Base-by-base conservation (phyloP, 2,329 filamentous ascomycete species). In the Penicillium decumbens region DNA sequence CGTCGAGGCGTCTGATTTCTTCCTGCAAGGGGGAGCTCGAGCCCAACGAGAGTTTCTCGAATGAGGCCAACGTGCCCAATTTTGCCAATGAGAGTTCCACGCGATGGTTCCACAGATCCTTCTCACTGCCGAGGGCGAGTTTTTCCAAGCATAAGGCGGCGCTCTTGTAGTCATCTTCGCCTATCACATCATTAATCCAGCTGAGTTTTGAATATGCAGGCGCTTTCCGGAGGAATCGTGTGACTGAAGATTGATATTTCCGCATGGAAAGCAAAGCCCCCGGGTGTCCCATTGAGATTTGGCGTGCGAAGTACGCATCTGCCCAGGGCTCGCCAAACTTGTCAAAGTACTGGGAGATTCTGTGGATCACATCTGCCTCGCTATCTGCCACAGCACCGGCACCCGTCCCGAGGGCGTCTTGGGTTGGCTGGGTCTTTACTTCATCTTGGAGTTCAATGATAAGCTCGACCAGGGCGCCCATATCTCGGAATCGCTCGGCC, bases 141-240 rank as follows among this genome's bases (percentile, higher is more conserved):
- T 81, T 75, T 38, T 87, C 75, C 41, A 98, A 77, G 0, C 84
- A 86, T 37, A 82, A 74, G 4, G 86, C 84, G 9, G 92, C 91
- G 48, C 82, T 80, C 10, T 81, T 76, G 55, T 89, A 89, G 60
- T 95, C 83, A 50, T 83, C 78, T 65, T 93, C 88, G 23, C 81
- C 79, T 52, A 84, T 78, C 6, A 97, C 80, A 65, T 97, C 91
- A 66, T 98, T 95, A 72, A 98, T 95, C 93, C 93, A 98, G 42
- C 85, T 84, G 39, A 98, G 78, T 61, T 89, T 89, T 25, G 85
- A 84, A 54, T 89, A 82, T 54, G 84, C 79, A 0, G 83, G 80
- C 55, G 84, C 81, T 47, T 81, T 84, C 37, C 88, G 82, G 41
- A 98, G 77, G 62, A 90, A 98, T 44, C 78, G 77, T 0, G 89